Evolutionary conservation across 345 rosid genomes (phyloP).

Genomic region (Aquilaria sinensis): DNA sequence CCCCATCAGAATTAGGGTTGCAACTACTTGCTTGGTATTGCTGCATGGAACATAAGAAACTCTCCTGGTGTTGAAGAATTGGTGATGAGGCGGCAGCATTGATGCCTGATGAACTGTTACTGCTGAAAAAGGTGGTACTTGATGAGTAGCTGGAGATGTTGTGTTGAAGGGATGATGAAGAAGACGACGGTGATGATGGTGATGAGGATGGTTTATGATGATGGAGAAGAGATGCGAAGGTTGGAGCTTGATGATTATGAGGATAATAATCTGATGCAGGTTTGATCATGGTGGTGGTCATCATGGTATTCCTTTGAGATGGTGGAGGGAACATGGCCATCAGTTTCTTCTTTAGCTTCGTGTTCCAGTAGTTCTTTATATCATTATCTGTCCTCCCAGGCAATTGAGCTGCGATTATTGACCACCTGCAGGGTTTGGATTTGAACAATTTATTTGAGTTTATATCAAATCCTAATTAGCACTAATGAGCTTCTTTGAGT

Average conservation of each 20-base stretch:
- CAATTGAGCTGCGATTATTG: constrained; percentile 80
- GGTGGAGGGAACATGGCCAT: constrained; percentile 25
- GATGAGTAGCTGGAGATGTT: constrained; percentile 19
- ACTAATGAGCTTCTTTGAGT: background rate
- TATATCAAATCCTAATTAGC: no score
- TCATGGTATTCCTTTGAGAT: constrained; percentile 12
- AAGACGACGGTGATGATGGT: constrained; percentile 19
- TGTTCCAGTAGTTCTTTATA: constrained; percentile 92
- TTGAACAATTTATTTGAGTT: constrained; percentile 6
- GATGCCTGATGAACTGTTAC: constrained; percentile 16
- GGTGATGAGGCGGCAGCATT: constrained; percentile 19
- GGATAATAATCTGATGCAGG: background rate
- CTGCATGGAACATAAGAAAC: constrained; percentile 19
- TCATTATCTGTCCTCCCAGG: constrained; percentile 94
- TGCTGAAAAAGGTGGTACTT: constrained; percentile 26
- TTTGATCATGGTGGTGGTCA: no score
- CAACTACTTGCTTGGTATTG: constrained; percentile 43
- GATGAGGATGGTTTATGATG: constrained; percentile 24
- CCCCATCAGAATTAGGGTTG: constrained; percentile 44
- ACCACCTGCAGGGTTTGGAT: constrained; percentile 45
- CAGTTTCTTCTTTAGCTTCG: constrained; percentile 87
- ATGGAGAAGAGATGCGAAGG: constrained; percentile 24
- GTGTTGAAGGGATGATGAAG: constrained; percentile 19
- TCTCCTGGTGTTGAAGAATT: constrained; percentile 24
- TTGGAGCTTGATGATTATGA: constrained; percentile 13